Base-by-base conservation (phyloP, 1,139 yeast species). In the Hemisphaericaspora subhashii region DNA sequence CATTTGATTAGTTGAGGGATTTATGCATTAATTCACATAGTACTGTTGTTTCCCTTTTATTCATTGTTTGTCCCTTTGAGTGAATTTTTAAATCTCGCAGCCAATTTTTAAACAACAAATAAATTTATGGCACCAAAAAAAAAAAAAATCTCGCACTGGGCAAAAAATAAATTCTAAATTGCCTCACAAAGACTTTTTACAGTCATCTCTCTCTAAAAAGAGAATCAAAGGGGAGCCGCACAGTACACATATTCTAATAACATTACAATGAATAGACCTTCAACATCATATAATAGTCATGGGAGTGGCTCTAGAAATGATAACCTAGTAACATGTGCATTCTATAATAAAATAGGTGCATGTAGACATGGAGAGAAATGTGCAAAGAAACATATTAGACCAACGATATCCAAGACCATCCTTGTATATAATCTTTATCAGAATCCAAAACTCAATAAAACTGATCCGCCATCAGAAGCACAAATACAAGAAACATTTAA, bases 341-440 rank as follows among this genome's bases (percentile, higher is more conserved):
- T 90, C 59, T 90, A 83, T 61, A 72, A 76, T 46, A 86, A 84
- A 57, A 86, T 89, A 30, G 98, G 98, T 1, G 95, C 96, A 0
- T 90, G 98, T 57, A 73, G 97, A 43, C 97, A 90, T 58, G 97
- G 97, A 2, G 92, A 84, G 45, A 84, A 82, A 52, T 90, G 98
- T 56, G 83, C 92, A 10, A 71, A 94, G 51, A 74, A 74, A 41
- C 98, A 90, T 57, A 69, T 77, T 29, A 75, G 77, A 48, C 96
- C 97, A 1, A 62, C 70, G n/a, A 62, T 68, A 31, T 84, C 95
- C 1, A 72, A 72, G 44, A 83, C 92, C 1, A 71, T 89, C 3
- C 66, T 86, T 31, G 68, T 87, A 44, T 74, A 84, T 32, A 86
- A 86, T 51, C 58, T 90, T 42, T 86, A 83, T 53, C 81, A 78